Evolutionary conservation across 2,329 filamentous ascomycete species (phyloP), one percentile per base, ranked within the genome.

Genomic region (Neopestalotiopsis rosae): DNA sequence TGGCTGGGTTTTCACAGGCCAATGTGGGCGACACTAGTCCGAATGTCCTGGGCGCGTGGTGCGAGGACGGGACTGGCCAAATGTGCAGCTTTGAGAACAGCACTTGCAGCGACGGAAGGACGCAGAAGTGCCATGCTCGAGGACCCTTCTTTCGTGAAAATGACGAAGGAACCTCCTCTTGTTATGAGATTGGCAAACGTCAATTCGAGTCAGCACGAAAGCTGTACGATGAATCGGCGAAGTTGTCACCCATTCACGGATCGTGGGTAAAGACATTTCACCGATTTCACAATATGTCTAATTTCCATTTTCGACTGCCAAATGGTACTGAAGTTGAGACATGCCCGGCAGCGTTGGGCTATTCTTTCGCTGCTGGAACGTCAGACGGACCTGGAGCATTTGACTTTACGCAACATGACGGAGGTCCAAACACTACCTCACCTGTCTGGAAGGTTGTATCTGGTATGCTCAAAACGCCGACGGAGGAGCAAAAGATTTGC

Each of bases 11-110:
- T 79, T 96, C 94, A 0, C 95, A 98, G 79, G 90, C 95, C 12
- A 97, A 92, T 72, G 94, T 97, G 24, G 95, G 94, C 28, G 95
- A 98, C 76, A 97, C 94, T 0, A 93, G 91, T 1, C 95, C 95
- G 1, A 98, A 98, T 74, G 89, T 95, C 0, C 86, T 94, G 5
- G 95, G 95, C 1, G 94, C 95, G 1, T 97, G 90, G 84, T 98
- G 95, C 74, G 94, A 98, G 78, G 94, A 96, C 77, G 93, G 92
- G 3, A 90, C 92, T 6, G 92, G 90, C 24, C 79, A 89, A 71
- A 83, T 87, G 80, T 96, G 93, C 79, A 90, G 87, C 72, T 90
- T 93, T 73, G 88, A 94, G 73, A 95, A 95, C 76, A 97, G 94
- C 80, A 96, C 94, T 0, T 98, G 95, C 74, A 83, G 85, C 38